Evolutionary conservation across 2,329 filamentous ascomycete genomes (phyloP), one percentile per base, ranked within the genome.

Genomic region (Cordyceps cicadae): DNA sequence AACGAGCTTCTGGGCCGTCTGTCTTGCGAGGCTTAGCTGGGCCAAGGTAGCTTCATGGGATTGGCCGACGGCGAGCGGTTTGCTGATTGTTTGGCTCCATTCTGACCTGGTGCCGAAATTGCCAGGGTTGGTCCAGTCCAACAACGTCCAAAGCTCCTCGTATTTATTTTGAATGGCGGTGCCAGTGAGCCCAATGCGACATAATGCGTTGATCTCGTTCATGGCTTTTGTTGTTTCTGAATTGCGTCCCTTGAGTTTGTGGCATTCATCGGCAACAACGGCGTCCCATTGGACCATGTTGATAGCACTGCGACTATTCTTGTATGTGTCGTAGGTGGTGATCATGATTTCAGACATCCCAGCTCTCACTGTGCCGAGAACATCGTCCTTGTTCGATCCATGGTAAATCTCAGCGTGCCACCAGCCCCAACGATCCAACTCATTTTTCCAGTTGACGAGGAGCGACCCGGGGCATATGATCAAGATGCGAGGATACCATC

Each of bases 141-240:
- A 78, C 0, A 99, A 79, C 0, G 92, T 95, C 93, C 93, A 99
- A 0, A 99, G 81, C 72, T 99, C 94, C 70, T 97, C 91, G 71
- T 99, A 99, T 66, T 90, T 94, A 73, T 99, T 99, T 70, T 99
- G 94, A 50, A 99, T 97, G 0, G 93, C 93, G 0, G 94, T 99
- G 2, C 94, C 94, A 0, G 92, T 97, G 9, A 99, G 79, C 0
- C 94, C 94, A 63, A 99, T 92, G 39, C 94, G 85, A 69, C 94
- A 97, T 2, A 97, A 81, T 0, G 92, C 86, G 67, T 99, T 99
- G 66, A 97, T 79, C 63, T 92, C 85, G 67, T 91, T 89, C 88
- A 99, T 93, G 0, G 92, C 87, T 68, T 89, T 85, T 0, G 93
- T 94, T 8, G 88, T 89, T 63, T 88, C 88, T 0, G 92, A 87